phyloP scores from a whole-genome alignment of 2,329 filamentous ascomycete species.

The Curvularia sp. region DNA sequence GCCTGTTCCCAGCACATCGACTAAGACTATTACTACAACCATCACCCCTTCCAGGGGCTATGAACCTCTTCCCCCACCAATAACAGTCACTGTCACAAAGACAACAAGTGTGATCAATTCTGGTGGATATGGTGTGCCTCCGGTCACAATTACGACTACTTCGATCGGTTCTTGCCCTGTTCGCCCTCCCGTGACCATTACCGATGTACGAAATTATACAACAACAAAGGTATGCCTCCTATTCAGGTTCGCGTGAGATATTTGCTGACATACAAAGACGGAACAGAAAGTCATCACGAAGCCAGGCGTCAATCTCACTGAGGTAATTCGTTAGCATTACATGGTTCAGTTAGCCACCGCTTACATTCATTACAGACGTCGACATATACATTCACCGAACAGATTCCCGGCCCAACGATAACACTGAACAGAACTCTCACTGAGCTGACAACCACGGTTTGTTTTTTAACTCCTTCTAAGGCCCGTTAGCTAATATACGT shows the following conservation, averaged over 20 bases:
- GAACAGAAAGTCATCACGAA: constrained; percentile 7
- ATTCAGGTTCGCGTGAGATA: not conserved
- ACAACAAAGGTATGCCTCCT: constrained; percentile 13
- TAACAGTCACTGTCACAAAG: constrained; percentile 2
- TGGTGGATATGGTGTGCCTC: constrained; percentile 2
- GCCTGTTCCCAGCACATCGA: not conserved
- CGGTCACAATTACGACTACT: constrained; percentile 9
- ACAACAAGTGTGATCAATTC: not conserved
- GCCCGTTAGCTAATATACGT: not conserved
- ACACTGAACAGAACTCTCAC: constrained; percentile 25
- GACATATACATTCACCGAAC: constrained; percentile 2
- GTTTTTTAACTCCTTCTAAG: not conserved
- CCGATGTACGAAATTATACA: constrained; percentile 7
- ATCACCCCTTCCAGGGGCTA: not conserved
- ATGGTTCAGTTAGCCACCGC: not conserved
- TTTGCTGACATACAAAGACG: constrained; percentile 3
- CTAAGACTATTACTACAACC: not conserved
- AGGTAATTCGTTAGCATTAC: not conserved
- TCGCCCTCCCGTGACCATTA: constrained; percentile 9
- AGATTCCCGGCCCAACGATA: constrained; percentile 9
- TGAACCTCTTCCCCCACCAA: not conserved
- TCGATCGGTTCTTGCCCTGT: not conserved
- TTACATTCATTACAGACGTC: not conserved
- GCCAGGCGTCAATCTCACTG: constrained; percentile 3
- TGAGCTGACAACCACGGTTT: constrained; percentile 15